Evolutionary conservation across 352 stramenopile species (phyloP), one percentile per base, ranked within the genome.

Genomic region (Pythium plurisporium): DNA sequence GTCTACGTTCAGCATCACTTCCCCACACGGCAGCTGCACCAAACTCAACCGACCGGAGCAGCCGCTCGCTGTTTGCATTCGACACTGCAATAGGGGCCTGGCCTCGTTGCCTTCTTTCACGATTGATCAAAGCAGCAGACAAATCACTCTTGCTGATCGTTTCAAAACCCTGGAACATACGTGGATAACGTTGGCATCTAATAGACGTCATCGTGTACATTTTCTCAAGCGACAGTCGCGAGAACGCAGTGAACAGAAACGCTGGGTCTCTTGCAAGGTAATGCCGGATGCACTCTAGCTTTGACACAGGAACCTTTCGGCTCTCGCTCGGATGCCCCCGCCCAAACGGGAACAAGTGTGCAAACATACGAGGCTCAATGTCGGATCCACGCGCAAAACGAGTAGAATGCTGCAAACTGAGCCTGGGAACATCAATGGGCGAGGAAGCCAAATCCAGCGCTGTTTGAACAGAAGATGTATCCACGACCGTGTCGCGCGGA

Each of bases 191-290:
- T 23, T 26, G 42, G 40, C 55, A 64, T 22, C 58, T 65, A 3
- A 65, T 49, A 6, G 49, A 53, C 10, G 58, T 55, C n/a, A 65
- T 14, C 23, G n/a, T 65, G 42, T 65, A 55, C 58, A 59, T 65
- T 22, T 55, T 59, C 33, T 65, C 31, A 3, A 65, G 6, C 2
- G 56, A 26, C 3, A 64, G 12, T 3, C 56, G 47, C 22, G 42
- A 22, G 31, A 65, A 65, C 17, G 42, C 31, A 6, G 58, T 50
- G 0, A 59, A 11, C 3, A 55, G 40, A 27, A 59, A 65, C 1
- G 58, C 59, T 1, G 49, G 26, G 11, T 65, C 58, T 44, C 55
- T 48, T 4, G 58, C 58, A 51, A 65, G 59, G 9, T 60, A 56
- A 19, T 65, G 25, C 5, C 43, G 15, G 1, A 65, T n/a, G 19